phyloP scores from a whole-genome alignment of 1,284 basidiomycete genomes.

The Phylloboletellus chloephorus region DNA sequence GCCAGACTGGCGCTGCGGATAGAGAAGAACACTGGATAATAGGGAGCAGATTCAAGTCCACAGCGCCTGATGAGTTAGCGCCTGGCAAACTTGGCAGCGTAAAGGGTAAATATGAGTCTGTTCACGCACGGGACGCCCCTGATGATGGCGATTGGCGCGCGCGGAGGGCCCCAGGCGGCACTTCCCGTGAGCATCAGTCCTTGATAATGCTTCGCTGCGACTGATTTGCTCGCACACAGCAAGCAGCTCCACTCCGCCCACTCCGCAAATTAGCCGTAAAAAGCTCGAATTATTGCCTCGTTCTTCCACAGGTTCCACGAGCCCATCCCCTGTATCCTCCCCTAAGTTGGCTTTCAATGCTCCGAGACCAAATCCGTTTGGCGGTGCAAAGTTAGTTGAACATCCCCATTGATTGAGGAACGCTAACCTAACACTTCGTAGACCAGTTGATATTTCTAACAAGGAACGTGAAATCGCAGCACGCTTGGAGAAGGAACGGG shows the following conservation, averaged over 20 bases:
- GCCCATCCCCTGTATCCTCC: constrained; percentile 68
- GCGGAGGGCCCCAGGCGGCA: constrained; percentile 41
- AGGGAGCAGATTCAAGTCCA: constrained; percentile 65
- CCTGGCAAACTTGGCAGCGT: constrained; percentile 48
- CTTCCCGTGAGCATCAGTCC: constrained; percentile 50
- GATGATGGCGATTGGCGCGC: constrained; percentile 65
- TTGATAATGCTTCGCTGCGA: not conserved
- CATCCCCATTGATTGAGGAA: constrained; percentile 4
- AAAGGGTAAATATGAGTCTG: constrained; percentile 49
- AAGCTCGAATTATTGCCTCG: constrained; percentile 83
- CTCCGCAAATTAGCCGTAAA: constrained; percentile 69
- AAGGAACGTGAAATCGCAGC: constrained; percentile 73
- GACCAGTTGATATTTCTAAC: constrained; percentile 79
- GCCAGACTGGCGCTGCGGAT: constrained; percentile 56
- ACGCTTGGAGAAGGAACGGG: constrained; percentile 63
- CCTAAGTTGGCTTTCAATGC: constrained; percentile 56
- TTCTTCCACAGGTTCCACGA: constrained; percentile 54
- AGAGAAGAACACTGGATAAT: constrained; percentile 71
- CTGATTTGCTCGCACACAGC: constrained; percentile 38
- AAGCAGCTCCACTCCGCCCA: constrained; percentile 68
- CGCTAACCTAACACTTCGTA: constrained; percentile 28
- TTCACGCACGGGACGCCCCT: constrained; percentile 40
- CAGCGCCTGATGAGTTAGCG: constrained; percentile 36
- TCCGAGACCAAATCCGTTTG: constrained; percentile 71
- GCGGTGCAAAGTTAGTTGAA: constrained; percentile 72